Evolutionary conservation across 2,329 filamentous ascomycete species (phyloP).

Genomic region (Nectriaceae sp.): DNA sequence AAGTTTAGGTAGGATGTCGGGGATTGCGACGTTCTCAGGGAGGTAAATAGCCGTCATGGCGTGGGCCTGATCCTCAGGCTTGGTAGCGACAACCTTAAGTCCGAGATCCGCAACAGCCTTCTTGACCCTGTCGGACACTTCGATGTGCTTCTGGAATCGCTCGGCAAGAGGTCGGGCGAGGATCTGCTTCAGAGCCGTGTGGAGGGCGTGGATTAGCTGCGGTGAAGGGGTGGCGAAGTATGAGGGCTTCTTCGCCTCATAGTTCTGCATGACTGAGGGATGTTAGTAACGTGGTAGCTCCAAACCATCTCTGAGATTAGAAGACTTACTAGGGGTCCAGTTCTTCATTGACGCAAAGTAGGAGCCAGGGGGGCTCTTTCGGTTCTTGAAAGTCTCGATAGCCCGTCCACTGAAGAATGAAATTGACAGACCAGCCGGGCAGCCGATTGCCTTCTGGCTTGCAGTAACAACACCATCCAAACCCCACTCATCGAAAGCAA

Average conservation of each 20-base stretch:
- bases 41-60: conserved; percentile 98
- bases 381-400: conserved; percentile 75
- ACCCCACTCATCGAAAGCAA: conserved; percentile 93
- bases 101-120: conserved; percentile 77
- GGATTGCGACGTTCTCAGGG: conserved; percentile 77
- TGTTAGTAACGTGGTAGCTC: conserved; percentile 15
- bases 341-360: conserved; percentile 98
- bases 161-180: conserved; percentile 77
- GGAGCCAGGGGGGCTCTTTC: conserved; percentile 79
- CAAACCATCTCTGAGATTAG: background rate
- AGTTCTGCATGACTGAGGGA: conserved; percentile 87
- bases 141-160: conserved; percentile 79
- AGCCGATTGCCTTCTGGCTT: conserved; percentile 95
- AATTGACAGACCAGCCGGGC: conserved; percentile 91
- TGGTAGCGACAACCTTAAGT: conserved; percentile 80
- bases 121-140: conserved; percentile 84
- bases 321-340: conserved; percentile 79
- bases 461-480: conserved; percentile 92
- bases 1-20: conserved; percentile 83
- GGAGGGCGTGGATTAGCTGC: conserved; percentile 88
- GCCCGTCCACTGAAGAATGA: conserved; percentile 90
- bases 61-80: conserved; percentile 90
- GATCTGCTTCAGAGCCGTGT: conserved; percentile 87
- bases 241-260: conserved; percentile 94
- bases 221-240: conserved; percentile 98